Evolutionary conservation across 306 rosid species (phyloP).

Genomic region (Trifolium repens): DNA sequence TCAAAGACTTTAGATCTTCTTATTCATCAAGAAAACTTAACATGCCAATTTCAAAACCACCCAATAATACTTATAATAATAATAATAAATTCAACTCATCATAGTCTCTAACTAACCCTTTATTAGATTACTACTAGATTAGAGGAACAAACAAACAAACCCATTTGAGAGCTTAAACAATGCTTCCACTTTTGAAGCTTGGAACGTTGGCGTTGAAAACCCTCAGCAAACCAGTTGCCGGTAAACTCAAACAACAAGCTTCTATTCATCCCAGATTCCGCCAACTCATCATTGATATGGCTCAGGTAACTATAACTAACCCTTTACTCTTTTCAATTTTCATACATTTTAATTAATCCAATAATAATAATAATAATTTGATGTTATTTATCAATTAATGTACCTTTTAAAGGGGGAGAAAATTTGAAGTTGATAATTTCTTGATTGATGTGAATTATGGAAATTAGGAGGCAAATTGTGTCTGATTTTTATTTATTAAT

Average conservation of each 20-base stretch:
- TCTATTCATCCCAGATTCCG: slow-evolving; percentile 83
- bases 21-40: slow-evolving; percentile 4
- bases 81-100: background rate
- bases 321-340: background rate
- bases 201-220: slow-evolving; percentile 81
- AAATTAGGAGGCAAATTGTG: background rate
- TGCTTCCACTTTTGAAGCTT: slow-evolving; percentile 77
- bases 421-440: background rate
- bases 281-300: slow-evolving; percentile 63
- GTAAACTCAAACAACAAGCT: slow-evolving; percentile 73
- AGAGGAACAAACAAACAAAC: background rate
- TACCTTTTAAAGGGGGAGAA: background rate
- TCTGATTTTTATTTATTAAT: background rate
- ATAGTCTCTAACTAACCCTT: background rate
- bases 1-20: background rate
- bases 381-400: background rate
- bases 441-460: background rate
- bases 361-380: background rate
- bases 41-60: background rate
- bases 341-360: background rate
- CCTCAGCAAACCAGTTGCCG: slow-evolving; percentile 88
- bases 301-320: slow-evolving; percentile 58
- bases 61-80: background rate
- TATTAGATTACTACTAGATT: background rate
- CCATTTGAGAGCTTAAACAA: background rate